Percentiles rank a stretch among this genome's conserved stretches.
Conservation (phyloP, 306 rosid genomes). For the Potentilla sterilis region DNA sequence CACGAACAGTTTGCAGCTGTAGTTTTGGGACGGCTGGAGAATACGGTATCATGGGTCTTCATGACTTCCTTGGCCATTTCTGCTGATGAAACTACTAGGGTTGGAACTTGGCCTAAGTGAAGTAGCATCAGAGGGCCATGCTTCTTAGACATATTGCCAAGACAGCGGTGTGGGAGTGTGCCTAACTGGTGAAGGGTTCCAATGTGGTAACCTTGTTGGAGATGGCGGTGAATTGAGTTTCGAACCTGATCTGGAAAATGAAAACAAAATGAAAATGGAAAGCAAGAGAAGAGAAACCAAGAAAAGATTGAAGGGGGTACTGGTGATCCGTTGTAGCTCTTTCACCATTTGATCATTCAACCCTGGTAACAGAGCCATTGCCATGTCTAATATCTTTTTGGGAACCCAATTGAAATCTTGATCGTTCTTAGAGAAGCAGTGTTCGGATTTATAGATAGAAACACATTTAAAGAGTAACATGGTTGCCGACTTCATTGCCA, state of each 20-base stretch:
- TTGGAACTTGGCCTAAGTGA: background rate
- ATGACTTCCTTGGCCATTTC: background rate
- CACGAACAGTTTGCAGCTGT: background rate
- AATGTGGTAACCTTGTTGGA: background rate
- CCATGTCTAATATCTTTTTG: background rate
- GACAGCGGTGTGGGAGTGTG: constrained; percentile 2
- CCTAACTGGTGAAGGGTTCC: constrained; percentile 3
- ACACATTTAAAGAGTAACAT: too few relatives aligned
- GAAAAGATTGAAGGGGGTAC: background rate
- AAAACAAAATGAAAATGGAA: background rate
- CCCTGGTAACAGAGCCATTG: background rate
- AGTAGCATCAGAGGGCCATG: constrained; percentile 1
- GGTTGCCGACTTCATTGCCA: too few relatives aligned
- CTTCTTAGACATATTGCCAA: background rate
- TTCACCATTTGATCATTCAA: background rate
- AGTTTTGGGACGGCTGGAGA: constrained; percentile 3
- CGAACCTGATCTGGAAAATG: background rate
- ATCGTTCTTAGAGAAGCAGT: too few relatives aligned
- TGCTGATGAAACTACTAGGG: background rate
- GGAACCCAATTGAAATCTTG: too few relatives aligned
- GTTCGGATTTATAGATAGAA: background rate
- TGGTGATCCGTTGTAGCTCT: constrained; percentile 4
- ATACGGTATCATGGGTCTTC: background rate
- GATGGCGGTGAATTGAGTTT: background rate
- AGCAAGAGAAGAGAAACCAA: background rate